Conservation (phyloP, 2,329 filamentous ascomycete species). For the Stagonosporopsis vannaccii region DNA sequence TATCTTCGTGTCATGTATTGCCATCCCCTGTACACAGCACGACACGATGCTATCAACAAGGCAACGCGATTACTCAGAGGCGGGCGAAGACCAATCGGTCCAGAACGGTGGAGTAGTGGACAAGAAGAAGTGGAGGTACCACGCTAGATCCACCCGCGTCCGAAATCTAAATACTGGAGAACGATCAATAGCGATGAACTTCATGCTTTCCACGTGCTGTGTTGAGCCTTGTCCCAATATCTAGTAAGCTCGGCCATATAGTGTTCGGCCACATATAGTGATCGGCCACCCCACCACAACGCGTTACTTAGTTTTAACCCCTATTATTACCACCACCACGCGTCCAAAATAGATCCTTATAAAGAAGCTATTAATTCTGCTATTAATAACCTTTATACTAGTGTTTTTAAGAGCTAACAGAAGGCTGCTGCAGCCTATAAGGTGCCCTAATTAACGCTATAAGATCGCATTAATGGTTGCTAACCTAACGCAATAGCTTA, state of each 20-base stretch:
- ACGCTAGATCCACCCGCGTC: no score
- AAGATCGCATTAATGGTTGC: constrained; percentile 4
- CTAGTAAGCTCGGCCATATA: no score
- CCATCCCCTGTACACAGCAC: not conserved
- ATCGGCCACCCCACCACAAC: no score
- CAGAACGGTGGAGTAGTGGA: not conserved
- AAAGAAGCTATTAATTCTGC: constrained; percentile 18
- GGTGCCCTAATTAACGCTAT: constrained; percentile 10
- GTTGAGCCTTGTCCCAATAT: no score
- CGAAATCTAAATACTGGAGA: not conserved
- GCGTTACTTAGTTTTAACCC: no score
- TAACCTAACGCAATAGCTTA: constrained; percentile 13
- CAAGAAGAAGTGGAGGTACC: no score
- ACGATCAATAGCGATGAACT: not conserved
- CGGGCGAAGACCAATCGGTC: not conserved
- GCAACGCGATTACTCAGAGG: not conserved
- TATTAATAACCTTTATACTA: constrained; percentile 18
- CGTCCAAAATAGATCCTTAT: constrained; percentile 13
- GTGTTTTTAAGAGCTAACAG: no score
- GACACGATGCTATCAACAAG: not conserved
- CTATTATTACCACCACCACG: not conserved
- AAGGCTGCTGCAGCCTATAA: constrained; percentile 16
- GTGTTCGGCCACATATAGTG: no score
- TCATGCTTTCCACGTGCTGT: not conserved
- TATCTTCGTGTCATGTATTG: not conserved